Conservation (phyloP, 2,329 filamentous ascomycete species). For the Coccinonectria pachysandricola region DNA sequence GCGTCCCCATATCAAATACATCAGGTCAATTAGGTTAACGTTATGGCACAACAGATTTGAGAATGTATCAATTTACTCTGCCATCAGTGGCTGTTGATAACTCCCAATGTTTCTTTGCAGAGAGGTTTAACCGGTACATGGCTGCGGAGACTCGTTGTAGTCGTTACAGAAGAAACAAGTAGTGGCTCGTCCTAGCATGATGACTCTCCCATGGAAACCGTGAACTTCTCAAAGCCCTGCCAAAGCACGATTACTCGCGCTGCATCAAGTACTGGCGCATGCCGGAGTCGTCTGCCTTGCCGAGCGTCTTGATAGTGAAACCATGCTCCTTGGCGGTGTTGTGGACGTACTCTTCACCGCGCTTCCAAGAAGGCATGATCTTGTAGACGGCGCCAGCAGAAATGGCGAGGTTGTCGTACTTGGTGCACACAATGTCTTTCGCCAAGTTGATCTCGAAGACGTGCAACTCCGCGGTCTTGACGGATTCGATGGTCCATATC, state of each 20-base stretch:
- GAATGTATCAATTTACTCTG: too few relatives aligned
- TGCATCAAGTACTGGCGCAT: slow-evolving; percentile 12
- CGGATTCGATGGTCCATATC: slow-evolving; percentile 6
- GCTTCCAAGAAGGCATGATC: slow-evolving; percentile 17
- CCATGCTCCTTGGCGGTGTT: slow-evolving; percentile 5
- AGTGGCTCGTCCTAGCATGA: too few relatives aligned
- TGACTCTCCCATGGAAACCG: too few relatives aligned
- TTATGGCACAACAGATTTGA: too few relatives aligned
- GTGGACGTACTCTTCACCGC: slow-evolving; percentile 6
- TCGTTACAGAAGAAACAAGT: too few relatives aligned
- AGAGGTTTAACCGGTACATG: too few relatives aligned
- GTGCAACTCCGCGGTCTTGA: slow-evolving; percentile 6
- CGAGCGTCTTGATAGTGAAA: slow-evolving; percentile 8
- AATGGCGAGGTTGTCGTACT: slow-evolving; percentile 2
- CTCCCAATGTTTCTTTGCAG: too few relatives aligned
- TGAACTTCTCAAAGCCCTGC: too few relatives aligned
- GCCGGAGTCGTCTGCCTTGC: slow-evolving; percentile 9
- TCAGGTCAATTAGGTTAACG: too few relatives aligned
- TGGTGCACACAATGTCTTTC: slow-evolving; percentile 7
- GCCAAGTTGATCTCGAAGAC: slow-evolving; percentile 9
- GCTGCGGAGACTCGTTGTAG: too few relatives aligned
- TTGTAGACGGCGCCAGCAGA: slow-evolving; percentile 2
- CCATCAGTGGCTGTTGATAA: too few relatives aligned
- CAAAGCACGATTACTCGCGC: slow-evolving; percentile 4
- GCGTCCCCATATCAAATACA: too few relatives aligned